Base-by-base conservation (phyloP, 495 filamentous ascomycete genomes). In the Thozetella sp. region DNA sequence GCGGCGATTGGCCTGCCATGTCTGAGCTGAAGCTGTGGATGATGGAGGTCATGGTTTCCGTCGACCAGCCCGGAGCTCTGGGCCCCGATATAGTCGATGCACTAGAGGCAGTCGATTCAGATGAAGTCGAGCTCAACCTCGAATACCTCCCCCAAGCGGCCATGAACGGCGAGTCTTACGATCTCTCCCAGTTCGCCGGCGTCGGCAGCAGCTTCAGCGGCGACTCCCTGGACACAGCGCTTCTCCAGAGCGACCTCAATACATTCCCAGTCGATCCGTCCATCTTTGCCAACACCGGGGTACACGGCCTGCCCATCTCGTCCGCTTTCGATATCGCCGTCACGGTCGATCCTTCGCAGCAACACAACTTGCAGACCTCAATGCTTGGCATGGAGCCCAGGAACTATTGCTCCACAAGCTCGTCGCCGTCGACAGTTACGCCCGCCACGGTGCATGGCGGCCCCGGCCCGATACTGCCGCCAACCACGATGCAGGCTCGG, bases 1-100 rank as follows among this genome's bases (percentile, higher is more conserved):
- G 92, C 17, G 93, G 93, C 2, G 88, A 93, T 53, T 86, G 87
- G 71, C 93, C 93, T 9, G 73, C 90, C 0, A 97, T 97, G 90
- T 80, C 85, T 24, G 83, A 87, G 57, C 77, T 96, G 61, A 93
- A 92, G 76, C 76, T 82, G 51, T 97, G 92, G 92, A 92, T 96
- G 85, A 75, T 80, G 34, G 86, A 93, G 72, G 82, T 90, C 24
- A 82, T 68, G 17, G 80, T 82, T 13, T 64, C 60, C 34, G 69
- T 73, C 51, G 71, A 78, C 53, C 58, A 74, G 40, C 61, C 60
- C 30, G 65, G 57, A 10, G 52, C 67, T 15, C 40, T 65, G 51
- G 25, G 25, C 11, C 58, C 30, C 15, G 71, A 72, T 37, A 70
- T 67, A 19, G 66, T 64, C 10, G 71, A 54, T 48, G n/a, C 10